Base-by-base conservation (phyloP, 768 basidiomycete genomes). In the Termitomyces sp. region DNA sequence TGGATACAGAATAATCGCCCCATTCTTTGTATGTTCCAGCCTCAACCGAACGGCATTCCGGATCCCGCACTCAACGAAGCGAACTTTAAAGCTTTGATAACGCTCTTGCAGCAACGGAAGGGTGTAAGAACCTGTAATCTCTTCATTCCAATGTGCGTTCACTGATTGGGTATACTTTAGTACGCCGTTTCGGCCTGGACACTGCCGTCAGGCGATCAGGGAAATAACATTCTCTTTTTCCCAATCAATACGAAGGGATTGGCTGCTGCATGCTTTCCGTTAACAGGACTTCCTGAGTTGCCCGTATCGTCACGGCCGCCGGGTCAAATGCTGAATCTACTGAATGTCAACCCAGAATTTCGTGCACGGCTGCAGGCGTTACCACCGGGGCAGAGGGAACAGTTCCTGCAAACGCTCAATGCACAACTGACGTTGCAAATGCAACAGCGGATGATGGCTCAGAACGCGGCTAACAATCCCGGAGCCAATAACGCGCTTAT, bases 1-100 rank as follows among this genome's bases (percentile, higher is more conserved):
- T 88, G 87, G 87, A 70, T 85, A 38, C 77, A 70, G 52, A 74
- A 72, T 6, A 70, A 76, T 56, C 71, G 76, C 38, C 73, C 77
- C 37, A 73, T 68, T 1, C 43, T 85, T 10, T 80, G 82, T 60
- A 73, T 74, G 5, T 79, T 87, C 61, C 67, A 72, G 56, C 68
- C 77, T 2, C 63, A 66, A 12, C 56, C 62, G 8, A 62, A 68
- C 25, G 71, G 66, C 48, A 67, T 65, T 20, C 59, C 72, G 4
- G 79, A 83, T 57, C 62, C 66, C 17, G 64, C 74, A 46, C 56
- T 57, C 2, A 86, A 87, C 64, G 78, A 83, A 17, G 66, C 70
- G 40, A 74, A 75, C 62, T 83, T 79, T 68, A 71, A 68, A 12
- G 62, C 72, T 3, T 73, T 88, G 29, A 67, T 79, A 4, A 70